Percentiles rank a stretch among this genome's conserved stretches.
Conservation (phyloP, 805 yeast species). For the Cyberlindnera nakhonratchasimensis region DNA sequence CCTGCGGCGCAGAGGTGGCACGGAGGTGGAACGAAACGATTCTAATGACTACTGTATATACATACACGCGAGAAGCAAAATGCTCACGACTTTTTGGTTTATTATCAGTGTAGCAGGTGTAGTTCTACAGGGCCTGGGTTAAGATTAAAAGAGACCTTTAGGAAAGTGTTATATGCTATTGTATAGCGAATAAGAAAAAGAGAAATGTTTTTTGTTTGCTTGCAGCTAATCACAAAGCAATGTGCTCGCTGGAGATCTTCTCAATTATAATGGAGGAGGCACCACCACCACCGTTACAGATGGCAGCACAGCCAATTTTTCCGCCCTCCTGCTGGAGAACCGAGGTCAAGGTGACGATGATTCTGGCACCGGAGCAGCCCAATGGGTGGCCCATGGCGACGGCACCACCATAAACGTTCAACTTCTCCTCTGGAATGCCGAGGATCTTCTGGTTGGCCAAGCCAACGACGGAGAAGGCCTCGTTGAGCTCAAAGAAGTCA, state of each 20-base stretch:
- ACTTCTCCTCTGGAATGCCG: constrained; percentile 57
- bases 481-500: constrained; percentile 93
- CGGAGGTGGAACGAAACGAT: too few species aligned
- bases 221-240: constrained; percentile 24
- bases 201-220: too few species aligned
- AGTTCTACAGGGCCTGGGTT: too few species aligned
- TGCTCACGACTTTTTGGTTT: too few species aligned
- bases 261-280: constrained; percentile 91
- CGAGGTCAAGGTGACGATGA: constrained; percentile 79
- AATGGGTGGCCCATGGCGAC: constrained; percentile 94
- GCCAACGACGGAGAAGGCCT: constrained; percentile 97
- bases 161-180: too few species aligned
- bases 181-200: too few species aligned
- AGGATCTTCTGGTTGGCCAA: constrained; percentile 78
- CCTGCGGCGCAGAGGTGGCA: too few species aligned
- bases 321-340: constrained; percentile 83
- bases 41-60: neutral
- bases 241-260: constrained; percentile 39
- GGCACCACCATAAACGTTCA: constrained; percentile 93
- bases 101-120: too few species aligned
- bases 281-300: constrained; percentile 99
- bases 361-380: constrained; percentile 95
- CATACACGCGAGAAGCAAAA: too few species aligned
- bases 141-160: too few species aligned
- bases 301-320: constrained; percentile 89